These are phyloP conservation scores for Fusarium sp. DNA, from an alignment of 2,329 filamentous ascomycete species.

Conservation along the genomic window DNA sequence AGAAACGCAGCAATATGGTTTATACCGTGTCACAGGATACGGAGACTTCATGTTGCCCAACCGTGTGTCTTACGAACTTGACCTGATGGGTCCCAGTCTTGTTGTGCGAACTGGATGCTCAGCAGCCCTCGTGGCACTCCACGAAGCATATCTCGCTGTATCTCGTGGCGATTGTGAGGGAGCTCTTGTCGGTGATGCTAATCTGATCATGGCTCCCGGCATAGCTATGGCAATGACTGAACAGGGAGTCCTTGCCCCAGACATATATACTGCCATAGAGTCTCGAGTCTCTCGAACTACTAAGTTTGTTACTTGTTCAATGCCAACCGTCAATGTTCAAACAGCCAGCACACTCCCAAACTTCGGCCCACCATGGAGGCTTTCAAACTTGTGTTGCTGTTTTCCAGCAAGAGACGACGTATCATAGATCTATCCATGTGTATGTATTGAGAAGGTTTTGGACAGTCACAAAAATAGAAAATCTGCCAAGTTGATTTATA, in stretches of 20 bases:
- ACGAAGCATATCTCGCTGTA: slow-evolving; percentile 18
- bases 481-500: too few relatives aligned
- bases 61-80: slow-evolving; percentile 10
- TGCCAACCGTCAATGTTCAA: too few relatives aligned
- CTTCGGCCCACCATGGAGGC: too few relatives aligned
- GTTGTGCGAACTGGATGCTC: slow-evolving; percentile 29
- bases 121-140: slow-evolving; percentile 18
- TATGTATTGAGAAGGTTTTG: too few relatives aligned
- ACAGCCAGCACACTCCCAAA: too few relatives aligned
- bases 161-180: slow-evolving; percentile 10
- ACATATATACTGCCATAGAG: neutral
- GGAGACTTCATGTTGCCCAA: slow-evolving; percentile 15
- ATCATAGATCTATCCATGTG: too few relatives aligned
- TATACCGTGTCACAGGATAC: slow-evolving; percentile 4
- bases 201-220: slow-evolving; percentile 21
- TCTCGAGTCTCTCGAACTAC: too few relatives aligned
- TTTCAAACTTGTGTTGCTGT: too few relatives aligned
- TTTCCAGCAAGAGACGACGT: too few relatives aligned
- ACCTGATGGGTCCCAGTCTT: slow-evolving; percentile 8
- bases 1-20: slow-evolving; percentile 1
- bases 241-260: slow-evolving; percentile 8
- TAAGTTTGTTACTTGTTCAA: too few relatives aligned
- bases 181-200: slow-evolving; percentile 10
- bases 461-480: too few relatives aligned
- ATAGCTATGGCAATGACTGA: slow-evolving; percentile 1